Evolutionary conservation across 2,329 filamentous ascomycete genomes (phyloP).

Genomic region (Plenodomus biglobosus): DNA sequence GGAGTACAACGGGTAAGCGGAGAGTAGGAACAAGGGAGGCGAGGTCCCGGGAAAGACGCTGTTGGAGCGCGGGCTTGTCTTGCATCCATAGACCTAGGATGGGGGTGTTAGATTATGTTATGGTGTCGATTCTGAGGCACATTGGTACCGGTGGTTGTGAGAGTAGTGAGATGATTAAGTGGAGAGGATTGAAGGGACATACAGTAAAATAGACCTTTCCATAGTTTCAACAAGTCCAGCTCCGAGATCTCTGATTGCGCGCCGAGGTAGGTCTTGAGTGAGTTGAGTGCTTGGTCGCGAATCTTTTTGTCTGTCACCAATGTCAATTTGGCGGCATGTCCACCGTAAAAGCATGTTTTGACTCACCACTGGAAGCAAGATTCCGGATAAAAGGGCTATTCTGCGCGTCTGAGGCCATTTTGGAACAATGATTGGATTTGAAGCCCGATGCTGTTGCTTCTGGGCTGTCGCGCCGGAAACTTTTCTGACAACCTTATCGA

Average conservation of each 20-base stretch:
- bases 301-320: conserved; percentile 67
- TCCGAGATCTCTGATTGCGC: conserved; percentile 62
- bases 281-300: conserved; percentile 74
- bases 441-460: conserved; percentile 2
- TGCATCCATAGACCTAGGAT: conserved; percentile 78
- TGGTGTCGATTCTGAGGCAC: not conserved
- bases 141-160: not conserved
- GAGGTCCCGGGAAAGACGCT: conserved; percentile 76
- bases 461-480: conserved; percentile 16
- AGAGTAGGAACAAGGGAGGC: conserved; percentile 68
- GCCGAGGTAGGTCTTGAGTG: conserved; percentile 76
- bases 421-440: conserved; percentile 4
- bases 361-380: conserved; percentile 78
- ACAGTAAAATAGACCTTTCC: conserved; percentile 92
- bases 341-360: not conserved
- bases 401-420: conserved; percentile 46
- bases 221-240: conserved; percentile 80
- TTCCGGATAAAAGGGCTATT: conserved; percentile 75
- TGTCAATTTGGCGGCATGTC: conserved; percentile 4
- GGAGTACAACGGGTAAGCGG: conserved; percentile 47
- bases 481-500: conserved; percentile 17
- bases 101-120: conserved; percentile 8
- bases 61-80: conserved; percentile 84
- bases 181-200: conserved; percentile 24
- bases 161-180: not conserved